Conservation (phyloP, 2,329 filamentous ascomycete genomes). For the Pseudopithomyces maydicus region DNA sequence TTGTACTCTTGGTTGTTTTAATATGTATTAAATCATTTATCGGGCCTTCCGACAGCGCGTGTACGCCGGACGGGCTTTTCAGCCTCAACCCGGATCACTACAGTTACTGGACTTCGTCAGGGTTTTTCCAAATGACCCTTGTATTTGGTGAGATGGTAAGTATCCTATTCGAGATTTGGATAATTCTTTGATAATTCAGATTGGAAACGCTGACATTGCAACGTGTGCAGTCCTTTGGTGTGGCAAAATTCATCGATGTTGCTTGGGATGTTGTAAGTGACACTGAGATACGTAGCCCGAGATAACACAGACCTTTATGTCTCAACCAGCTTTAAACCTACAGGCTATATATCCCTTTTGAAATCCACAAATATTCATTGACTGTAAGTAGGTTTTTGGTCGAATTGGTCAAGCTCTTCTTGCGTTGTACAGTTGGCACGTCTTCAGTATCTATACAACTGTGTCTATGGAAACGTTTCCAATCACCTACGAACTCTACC, state of each 20-base stretch:
- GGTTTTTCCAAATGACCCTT: slow-evolving; percentile 29
- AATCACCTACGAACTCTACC: slow-evolving; percentile 22
- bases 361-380: background rate
- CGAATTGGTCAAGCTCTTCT: slow-evolving; percentile 20
- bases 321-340: too few species aligned
- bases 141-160: slow-evolving; percentile 12
- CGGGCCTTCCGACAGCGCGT: background rate
- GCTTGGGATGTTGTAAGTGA: slow-evolving; percentile 26
- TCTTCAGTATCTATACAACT: slow-evolving; percentile 24
- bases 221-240: slow-evolving; percentile 9
- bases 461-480: slow-evolving; percentile 24
- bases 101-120: slow-evolving; percentile 12
- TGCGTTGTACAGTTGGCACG: slow-evolving; percentile 20
- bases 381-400: background rate
- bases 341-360: background rate
- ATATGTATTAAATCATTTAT: too few species aligned
- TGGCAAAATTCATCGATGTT: slow-evolving; percentile 28
- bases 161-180: background rate
- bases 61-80: background rate
- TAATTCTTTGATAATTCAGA: too few species aligned
- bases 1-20: too few species aligned
- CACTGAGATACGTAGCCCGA: too few species aligned
- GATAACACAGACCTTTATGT: too few species aligned
- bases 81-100: background rate
- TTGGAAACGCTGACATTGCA: background rate